phyloP scores from a whole-genome alignment of 1,284 basidiomycete species.

The Gomphus bonarii region DNA sequence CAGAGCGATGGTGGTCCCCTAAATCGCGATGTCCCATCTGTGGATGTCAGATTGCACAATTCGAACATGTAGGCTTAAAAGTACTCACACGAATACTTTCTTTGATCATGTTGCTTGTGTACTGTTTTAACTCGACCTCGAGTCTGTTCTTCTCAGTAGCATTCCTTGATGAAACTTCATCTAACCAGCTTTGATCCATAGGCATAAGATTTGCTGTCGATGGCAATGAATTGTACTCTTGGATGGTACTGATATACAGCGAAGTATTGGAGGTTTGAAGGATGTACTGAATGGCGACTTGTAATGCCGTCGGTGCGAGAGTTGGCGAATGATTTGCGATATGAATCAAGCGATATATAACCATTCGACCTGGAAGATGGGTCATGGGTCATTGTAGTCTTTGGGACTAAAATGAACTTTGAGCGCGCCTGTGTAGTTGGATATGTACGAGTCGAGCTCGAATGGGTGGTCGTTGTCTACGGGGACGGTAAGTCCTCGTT shows the following conservation, averaged over 20 bases:
- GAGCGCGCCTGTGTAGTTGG: conserved; percentile 47
- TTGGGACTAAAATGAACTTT: neutral
- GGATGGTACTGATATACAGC: conserved; percentile 44
- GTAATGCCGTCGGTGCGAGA: conserved; percentile 58
- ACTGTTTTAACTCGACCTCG: conserved; percentile 83
- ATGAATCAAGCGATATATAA: conserved; percentile 56
- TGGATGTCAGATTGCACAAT: conserved; percentile 2
- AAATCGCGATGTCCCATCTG: conserved; percentile 83
- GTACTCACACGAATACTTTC: conserved; percentile 76
- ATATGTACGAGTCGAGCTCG: conserved; percentile 63
- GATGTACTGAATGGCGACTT: conserved; percentile 51
- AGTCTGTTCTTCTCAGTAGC: conserved; percentile 59
- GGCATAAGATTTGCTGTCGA: conserved; percentile 22
- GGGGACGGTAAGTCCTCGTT: conserved; percentile 23
- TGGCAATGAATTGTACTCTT: conserved; percentile 42
- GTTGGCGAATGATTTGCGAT: conserved; percentile 54
- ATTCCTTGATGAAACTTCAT: conserved; percentile 50
- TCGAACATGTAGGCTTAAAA: conserved; percentile 12
- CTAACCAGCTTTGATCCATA: conserved; percentile 54
- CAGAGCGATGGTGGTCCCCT: conserved; percentile 60
- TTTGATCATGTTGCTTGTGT: conserved; percentile 87
- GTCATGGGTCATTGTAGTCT: neutral
- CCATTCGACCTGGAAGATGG: conserved; percentile 43
- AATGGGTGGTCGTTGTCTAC: conserved; percentile 72
- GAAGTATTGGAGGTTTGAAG: conserved; percentile 49